Conservation (phyloP, 805 yeast genomes). For the Yarrowia hollandica region DNA sequence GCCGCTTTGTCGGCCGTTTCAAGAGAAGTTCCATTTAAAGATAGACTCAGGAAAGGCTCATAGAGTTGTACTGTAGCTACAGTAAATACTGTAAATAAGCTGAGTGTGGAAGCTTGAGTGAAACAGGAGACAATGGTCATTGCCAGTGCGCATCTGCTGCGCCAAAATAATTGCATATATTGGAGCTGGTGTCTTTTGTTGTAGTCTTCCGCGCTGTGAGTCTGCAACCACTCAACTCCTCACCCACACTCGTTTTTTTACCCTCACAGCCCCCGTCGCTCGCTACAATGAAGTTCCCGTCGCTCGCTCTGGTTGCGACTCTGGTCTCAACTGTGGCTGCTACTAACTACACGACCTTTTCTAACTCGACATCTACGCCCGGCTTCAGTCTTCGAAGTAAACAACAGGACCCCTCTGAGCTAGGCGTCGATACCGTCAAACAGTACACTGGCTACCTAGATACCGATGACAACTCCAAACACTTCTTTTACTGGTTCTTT, state of each 20-base stretch:
- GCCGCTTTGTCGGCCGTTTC: too few species aligned
- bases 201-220: too few species aligned
- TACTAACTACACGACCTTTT: not conserved
- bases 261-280: too few species aligned
- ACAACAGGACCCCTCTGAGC: slow-evolving; percentile 30
- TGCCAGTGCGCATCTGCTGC: too few species aligned
- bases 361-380: not conserved
- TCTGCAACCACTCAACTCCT: not conserved
- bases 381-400: not conserved
- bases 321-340: not conserved
- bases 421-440: slow-evolving; percentile 73
- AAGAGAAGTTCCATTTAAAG: too few species aligned
- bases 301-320: not conserved
- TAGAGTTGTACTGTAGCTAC: too few species aligned
- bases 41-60: too few species aligned
- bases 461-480: slow-evolving; percentile 75
- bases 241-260: not conserved
- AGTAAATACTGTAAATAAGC: too few species aligned
- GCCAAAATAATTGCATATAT: too few species aligned
- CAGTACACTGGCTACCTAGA: slow-evolving; percentile 76
- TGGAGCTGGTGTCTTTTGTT: too few species aligned
- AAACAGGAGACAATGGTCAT: not conserved
- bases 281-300: not conserved
- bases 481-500: slow-evolving; percentile 75
- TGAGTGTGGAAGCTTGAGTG: slow-evolving; percentile 7